Conservation (phyloP, 371 early-diverging fungal genomes). For the Mucor mucedo region DNA sequence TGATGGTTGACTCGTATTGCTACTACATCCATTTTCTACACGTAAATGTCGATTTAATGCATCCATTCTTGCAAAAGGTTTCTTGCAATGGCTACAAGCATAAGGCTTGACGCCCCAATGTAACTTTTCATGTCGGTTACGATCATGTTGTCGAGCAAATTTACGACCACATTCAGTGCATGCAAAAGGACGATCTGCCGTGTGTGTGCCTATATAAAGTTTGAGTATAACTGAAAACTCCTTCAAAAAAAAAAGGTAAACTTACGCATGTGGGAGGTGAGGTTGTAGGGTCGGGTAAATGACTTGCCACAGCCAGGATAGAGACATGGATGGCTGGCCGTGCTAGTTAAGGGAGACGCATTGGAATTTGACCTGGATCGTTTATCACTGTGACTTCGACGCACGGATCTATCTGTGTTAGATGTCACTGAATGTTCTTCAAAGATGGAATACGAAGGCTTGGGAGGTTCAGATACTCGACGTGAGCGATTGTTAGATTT, state of each 20-base stretch:
- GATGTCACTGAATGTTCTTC: not conserved
- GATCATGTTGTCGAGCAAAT: conserved; percentile 59
- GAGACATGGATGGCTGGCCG: conserved; percentile 22
- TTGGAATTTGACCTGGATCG: conserved; percentile 23
- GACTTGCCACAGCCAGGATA: conserved; percentile 65
- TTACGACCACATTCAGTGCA: conserved; percentile 49
- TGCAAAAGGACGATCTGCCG: conserved; percentile 48
- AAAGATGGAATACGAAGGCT: conserved; percentile 6
- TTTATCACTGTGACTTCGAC: conserved; percentile 23
- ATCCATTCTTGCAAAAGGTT: conserved; percentile 61
- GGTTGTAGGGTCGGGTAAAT: conserved; percentile 74
- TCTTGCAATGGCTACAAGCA: conserved; percentile 49
- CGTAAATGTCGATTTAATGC: conserved; percentile 72
- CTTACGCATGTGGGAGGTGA: conserved; percentile 68
- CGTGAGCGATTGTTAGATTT: conserved; percentile 15
- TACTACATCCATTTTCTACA: conserved; percentile 59
- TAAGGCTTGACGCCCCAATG: conserved; percentile 59
- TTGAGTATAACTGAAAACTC: not conserved
- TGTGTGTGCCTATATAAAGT: conserved; percentile 58
- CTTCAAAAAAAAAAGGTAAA: not conserved
- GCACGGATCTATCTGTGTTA: conserved; percentile 6
- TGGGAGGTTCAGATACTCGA: conserved; percentile 33
- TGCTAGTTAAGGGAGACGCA: not conserved
- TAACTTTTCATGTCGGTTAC: conserved; percentile 56
- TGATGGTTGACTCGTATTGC: not conserved